Evolutionary conservation across 331 rosid species (phyloP), one percentile per base, ranked within the genome.

Genomic region (Malus hybrid): DNA sequence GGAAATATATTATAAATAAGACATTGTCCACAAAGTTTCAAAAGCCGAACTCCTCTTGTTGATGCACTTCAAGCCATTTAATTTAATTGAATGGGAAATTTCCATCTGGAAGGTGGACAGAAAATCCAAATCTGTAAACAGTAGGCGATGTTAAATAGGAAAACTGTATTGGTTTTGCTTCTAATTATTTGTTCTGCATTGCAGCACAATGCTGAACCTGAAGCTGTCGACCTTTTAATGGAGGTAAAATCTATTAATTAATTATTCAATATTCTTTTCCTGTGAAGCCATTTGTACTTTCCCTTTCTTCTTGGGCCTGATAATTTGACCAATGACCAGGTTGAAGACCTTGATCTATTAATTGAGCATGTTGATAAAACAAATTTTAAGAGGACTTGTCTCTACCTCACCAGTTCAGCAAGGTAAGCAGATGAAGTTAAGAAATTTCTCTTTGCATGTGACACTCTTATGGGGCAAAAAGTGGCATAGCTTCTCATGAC

Each of bases 131-230:
- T 67, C 13, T 11, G 20, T 68, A 46, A 14, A 15, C 14, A 32
- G 42, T 71, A 26, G n/a, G 32, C n/a, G 39, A 26, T 60, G 15
- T 20, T 15, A 2, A 26, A 26, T 39, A 1, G 67, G 39, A 12
- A 50, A 71, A 64, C 46, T 75, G 33, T 19, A 3, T 30, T 67
- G 1, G 26, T 58, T 12, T 62, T 63, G 28, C 48, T 15, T 50
- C 74, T 84, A 68, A 85, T 84, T 7, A 64, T 74, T 81, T 76
- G 9, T 77, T 75, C 60, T 78, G 50, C 53, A 58, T 74, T 88
- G 79, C 93, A 95, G 99, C 99, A 95, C 80, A 95, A 95, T 79
- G 98, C 99, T 5, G 99, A 95, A 74, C 97, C 97, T n/a, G 99
- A 95, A 81, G 99, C 98, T 70, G 98, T 95, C 66, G 99, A 95